These are phyloP conservation scores for Umbelopsis sp. DNA, from an alignment of 192 early-diverging fungal species.

Conservation along the genomic window DNA sequence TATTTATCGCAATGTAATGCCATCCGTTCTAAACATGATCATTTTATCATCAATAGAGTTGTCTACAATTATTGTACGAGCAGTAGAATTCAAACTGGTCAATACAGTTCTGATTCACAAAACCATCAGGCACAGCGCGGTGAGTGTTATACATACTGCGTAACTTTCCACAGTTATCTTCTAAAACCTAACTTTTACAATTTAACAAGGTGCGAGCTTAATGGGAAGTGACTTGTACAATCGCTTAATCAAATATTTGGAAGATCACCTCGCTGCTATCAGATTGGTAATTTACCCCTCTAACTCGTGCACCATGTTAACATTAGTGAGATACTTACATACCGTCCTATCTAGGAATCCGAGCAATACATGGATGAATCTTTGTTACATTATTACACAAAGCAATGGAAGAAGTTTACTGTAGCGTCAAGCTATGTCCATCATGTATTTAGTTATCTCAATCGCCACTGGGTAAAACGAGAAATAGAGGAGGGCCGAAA, in stretches of 20 bases:
- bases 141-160: constrained; percentile 18
- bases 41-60: constrained; percentile 38
- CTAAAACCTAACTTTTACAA: background rate
- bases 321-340: constrained; percentile 25
- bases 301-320: constrained; percentile 39
- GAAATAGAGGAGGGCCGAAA: constrained; percentile 93
- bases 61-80: constrained; percentile 82
- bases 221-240: constrained; percentile 60
- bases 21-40: background rate
- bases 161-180: background rate
- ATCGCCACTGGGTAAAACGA: constrained; percentile 96
- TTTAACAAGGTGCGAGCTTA: constrained; percentile 47
- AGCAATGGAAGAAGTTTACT: constrained; percentile 89
- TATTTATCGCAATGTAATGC: background rate
- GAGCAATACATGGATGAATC: constrained; percentile 72
- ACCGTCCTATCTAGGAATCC: constrained; percentile 46
- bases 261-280: constrained; percentile 57
- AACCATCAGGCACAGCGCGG: constrained; percentile 25
- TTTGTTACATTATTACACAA: constrained; percentile 85
- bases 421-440: constrained; percentile 82
- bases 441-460: constrained; percentile 93
- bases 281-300: constrained; percentile 27
- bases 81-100: constrained; percentile 35
- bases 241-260: constrained; percentile 52
- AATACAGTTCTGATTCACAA: constrained; percentile 26